Conservation (phyloP, 2,329 filamentous ascomycete genomes). For the Aspergillus fumigatiaffinis region DNA sequence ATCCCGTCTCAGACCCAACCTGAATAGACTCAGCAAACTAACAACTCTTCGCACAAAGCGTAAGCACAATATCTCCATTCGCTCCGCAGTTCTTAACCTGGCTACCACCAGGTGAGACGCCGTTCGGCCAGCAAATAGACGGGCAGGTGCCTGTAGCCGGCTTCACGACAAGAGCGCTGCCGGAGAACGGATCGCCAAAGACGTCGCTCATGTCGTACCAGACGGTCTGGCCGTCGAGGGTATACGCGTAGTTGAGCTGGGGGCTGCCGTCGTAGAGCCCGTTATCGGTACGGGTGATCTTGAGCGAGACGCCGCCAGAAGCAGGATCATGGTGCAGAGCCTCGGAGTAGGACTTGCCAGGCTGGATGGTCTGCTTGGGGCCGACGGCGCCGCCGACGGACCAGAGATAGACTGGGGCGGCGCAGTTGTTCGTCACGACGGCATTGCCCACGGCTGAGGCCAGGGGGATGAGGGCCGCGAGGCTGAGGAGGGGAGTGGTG, state of each 20-base stretch:
- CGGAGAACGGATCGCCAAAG: slow-evolving; percentile 40
- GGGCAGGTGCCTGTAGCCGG: slow-evolving; percentile 23
- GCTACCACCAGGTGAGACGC: slow-evolving; percentile 26
- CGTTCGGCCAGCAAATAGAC: slow-evolving; percentile 30
- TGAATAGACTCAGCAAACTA: slow-evolving; percentile 7
- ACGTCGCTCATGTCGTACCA: slow-evolving; percentile 44
- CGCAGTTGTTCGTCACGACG: slow-evolving; percentile 38
- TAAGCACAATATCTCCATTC: slow-evolving; percentile 24
- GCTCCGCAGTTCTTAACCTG: slow-evolving; percentile 28
- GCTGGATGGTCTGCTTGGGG: slow-evolving; percentile 26
- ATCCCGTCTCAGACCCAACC: not conserved
- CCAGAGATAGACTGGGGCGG: slow-evolving; percentile 35
- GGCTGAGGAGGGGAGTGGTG: slow-evolving; percentile 25
- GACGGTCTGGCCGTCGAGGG: slow-evolving; percentile 32
- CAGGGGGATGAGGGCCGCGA: slow-evolving; percentile 31
- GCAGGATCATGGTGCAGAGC: slow-evolving; percentile 30
- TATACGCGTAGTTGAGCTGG: slow-evolving; percentile 42
- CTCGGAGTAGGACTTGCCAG: slow-evolving; percentile 34
- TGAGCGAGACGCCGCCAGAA: slow-evolving; percentile 42
- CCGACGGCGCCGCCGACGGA: slow-evolving; percentile 34
- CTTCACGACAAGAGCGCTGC: slow-evolving; percentile 21
- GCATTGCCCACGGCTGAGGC: slow-evolving; percentile 35
- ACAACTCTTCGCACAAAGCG: slow-evolving; percentile 26
- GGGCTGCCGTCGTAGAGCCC: slow-evolving; percentile 35
- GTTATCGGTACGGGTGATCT: slow-evolving; percentile 35